Evolutionary conservation across 495 filamentous ascomycete species (phyloP).

Genomic region (Letharia columbiana): DNA sequence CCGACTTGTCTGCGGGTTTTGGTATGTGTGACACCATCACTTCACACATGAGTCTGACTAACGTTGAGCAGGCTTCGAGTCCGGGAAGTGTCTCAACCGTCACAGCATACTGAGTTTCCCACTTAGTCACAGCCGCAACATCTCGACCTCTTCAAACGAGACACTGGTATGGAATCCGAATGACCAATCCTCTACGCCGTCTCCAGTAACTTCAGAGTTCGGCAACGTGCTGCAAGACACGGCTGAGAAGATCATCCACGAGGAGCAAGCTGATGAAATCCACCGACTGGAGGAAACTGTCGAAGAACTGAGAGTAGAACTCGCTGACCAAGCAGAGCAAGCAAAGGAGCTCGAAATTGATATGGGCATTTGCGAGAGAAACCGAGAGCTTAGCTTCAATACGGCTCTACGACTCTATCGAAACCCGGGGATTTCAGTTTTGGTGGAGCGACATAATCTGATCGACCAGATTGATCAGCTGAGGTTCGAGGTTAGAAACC

Average conservation of each 20-base stretch:
- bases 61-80: not conserved
- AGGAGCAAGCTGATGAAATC: not conserved
- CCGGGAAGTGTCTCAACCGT: not conserved
- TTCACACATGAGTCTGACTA: not conserved
- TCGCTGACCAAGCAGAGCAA: not conserved
- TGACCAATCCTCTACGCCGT: not conserved
- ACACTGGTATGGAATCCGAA: not conserved
- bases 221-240: not conserved
- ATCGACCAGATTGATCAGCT: not conserved
- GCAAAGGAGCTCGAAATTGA: not conserved
- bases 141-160: not conserved
- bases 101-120: not conserved
- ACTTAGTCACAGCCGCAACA: not conserved
- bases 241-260: not conserved
- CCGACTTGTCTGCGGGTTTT: not conserved
- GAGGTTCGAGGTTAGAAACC: not conserved
- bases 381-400: not conserved
- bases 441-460: not conserved
- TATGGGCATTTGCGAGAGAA: not conserved
- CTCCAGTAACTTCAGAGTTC: not conserved
- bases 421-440: not conserved
- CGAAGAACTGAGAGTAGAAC: not conserved
- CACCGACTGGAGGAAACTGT: no score
- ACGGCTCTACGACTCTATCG: not conserved
- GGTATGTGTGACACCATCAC: not conserved